Percentiles rank a stretch among this genome's conserved stretches.
Conservation (phyloP, 2,329 filamentous ascomycete species). For the Nemania bipapillata region DNA sequence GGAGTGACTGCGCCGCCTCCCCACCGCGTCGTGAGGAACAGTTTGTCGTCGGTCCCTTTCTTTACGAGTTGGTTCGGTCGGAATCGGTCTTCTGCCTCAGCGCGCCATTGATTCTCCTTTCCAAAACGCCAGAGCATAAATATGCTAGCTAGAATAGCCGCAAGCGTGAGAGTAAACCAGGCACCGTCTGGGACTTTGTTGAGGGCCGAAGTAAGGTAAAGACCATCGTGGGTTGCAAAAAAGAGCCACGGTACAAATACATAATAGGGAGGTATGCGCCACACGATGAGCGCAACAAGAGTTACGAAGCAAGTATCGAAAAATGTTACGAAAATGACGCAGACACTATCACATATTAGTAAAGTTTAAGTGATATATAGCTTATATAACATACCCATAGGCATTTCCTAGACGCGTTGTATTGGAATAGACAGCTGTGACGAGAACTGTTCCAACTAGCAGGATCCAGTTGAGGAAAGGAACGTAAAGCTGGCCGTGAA, state of each 20-base stretch:
- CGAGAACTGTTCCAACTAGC: conserved; percentile 78
- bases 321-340: conserved; percentile 82
- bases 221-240: conserved; percentile 73
- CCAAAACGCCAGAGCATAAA: conserved; percentile 83
- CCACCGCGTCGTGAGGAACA: conserved; percentile 54
- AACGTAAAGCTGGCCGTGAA: conserved; percentile 81
- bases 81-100: conserved; percentile 72
- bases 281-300: conserved; percentile 76
- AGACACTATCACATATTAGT: conserved; percentile 59
- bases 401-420: conserved; percentile 77
- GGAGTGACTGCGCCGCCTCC: conserved; percentile 58
- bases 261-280: conserved; percentile 70
- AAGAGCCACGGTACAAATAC: conserved; percentile 71
- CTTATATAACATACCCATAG: conserved; percentile 63
- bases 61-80: conserved; percentile 57
- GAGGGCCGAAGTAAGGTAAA: conserved; percentile 75
- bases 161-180: conserved; percentile 79
- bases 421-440: conserved; percentile 74
- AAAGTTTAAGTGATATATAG: not conserved
- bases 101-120: conserved; percentile 79
- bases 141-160: conserved; percentile 69
- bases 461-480: conserved; percentile 80
- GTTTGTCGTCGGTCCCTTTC: conserved; percentile 42
- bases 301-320: conserved; percentile 80
- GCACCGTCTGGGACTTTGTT: conserved; percentile 79